These are phyloP conservation scores for Testicularia cyperi DNA, from an alignment of 1,284 basidiomycete species.

Conservation along the genomic window DNA sequence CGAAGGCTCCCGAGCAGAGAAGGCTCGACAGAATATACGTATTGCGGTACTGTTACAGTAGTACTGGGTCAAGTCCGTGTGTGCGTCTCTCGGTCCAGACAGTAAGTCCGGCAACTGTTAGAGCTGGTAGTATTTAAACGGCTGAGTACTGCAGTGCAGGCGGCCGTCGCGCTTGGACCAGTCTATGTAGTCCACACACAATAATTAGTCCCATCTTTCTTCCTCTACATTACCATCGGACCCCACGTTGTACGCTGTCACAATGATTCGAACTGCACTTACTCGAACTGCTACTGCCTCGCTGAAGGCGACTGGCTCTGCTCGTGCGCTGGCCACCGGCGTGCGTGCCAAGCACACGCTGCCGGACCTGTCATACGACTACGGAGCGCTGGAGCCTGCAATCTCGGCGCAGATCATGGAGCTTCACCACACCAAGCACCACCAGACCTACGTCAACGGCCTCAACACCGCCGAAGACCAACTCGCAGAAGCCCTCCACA, in stretches of 20 bases:
- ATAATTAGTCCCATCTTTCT: neutral
- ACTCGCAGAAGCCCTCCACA: slow-evolving; percentile 43
- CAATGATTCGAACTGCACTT: slow-evolving; percentile 44
- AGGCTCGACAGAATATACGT: too few relatives aligned
- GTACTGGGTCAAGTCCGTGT: too few relatives aligned
- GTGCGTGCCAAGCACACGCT: slow-evolving; percentile 58
- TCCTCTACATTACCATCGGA: neutral
- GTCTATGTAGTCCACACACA: too few relatives aligned
- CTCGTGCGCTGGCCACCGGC: slow-evolving; percentile 7
- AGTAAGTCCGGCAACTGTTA: too few relatives aligned
- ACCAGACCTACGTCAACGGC: slow-evolving; percentile 59
- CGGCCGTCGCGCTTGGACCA: too few relatives aligned
- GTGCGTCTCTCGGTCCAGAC: too few relatives aligned
- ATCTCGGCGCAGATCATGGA: slow-evolving; percentile 59
- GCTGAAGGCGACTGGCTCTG: slow-evolving; percentile 11
- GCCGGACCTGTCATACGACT: slow-evolving; percentile 58
- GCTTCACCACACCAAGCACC: slow-evolving; percentile 58
- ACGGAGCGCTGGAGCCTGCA: slow-evolving; percentile 55
- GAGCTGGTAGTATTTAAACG: too few relatives aligned
- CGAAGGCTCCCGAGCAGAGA: too few relatives aligned
- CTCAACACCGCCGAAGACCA: slow-evolving; percentile 56
- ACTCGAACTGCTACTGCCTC: slow-evolving; percentile 19
- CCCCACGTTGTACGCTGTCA: neutral
- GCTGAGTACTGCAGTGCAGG: too few relatives aligned
- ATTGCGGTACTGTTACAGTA: too few relatives aligned